Evolutionary conservation across 139 green algal genomes (phyloP).

Genomic region (Chlamydomonas sphaeroides): DNA sequence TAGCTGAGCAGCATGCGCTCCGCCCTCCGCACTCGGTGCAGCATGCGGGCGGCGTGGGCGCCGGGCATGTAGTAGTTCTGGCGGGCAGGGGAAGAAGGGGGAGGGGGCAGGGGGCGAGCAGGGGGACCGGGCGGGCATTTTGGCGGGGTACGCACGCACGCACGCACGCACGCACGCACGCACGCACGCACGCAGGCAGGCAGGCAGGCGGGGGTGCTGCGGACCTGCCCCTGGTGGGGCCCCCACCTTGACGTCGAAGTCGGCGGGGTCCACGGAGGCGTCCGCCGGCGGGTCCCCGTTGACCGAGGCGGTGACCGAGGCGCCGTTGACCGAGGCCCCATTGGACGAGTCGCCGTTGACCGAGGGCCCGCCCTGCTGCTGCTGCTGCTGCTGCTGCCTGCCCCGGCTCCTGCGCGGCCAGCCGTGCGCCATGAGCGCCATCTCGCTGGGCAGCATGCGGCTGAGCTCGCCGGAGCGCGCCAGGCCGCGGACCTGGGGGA

Average conservation of each 20-base stretch:
- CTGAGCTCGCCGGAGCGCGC: conserved; percentile 75
- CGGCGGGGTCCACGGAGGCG: conserved; percentile 7
- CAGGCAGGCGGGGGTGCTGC: no score
- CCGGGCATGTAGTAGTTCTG: conserved; percentile 69
- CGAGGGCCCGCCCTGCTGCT: neutral
- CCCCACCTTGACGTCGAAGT: conserved; percentile 34
- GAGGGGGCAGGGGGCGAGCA: neutral
- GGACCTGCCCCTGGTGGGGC: neutral
- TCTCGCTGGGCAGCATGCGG: conserved; percentile 89
- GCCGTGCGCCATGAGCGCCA: conserved; percentile 83
- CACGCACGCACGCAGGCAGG: no score
- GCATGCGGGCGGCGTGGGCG: conserved; percentile 67
- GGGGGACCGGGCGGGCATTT: no score
- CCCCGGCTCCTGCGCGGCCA: conserved; percentile 64
- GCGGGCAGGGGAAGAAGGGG: neutral
- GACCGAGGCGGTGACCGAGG: no score
- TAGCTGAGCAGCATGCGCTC: conserved; percentile 91
- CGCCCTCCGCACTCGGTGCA: conserved; percentile 84
- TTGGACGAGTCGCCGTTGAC: no score
- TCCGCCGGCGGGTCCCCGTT: no score
- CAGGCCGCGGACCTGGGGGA: conserved; percentile 34
- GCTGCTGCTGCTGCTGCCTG: neutral
- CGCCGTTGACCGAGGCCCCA: no score
- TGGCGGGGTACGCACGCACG: no score
- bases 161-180: no score